These are phyloP conservation scores for Chaetothyriales sp. DNA, from an alignment of 2,329 filamentous ascomycete species.

Conservation along the genomic window DNA sequence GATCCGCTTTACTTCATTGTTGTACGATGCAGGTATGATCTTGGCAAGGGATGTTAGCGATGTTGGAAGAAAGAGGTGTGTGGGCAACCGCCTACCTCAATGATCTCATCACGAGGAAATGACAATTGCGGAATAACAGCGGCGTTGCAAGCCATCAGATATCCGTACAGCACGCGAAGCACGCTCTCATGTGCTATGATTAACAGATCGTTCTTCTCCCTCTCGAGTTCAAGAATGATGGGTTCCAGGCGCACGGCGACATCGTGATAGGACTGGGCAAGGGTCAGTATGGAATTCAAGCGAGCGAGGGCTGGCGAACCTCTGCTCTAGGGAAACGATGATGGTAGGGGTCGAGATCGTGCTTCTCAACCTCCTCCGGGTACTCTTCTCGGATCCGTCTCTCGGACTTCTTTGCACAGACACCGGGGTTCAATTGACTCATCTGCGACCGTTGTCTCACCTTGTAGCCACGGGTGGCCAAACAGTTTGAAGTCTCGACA, in stretches of 20 bases:
- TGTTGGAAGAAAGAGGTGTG: not conserved
- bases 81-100: constrained; percentile 49
- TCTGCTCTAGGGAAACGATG: constrained; percentile 91
- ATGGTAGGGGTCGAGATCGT: constrained; percentile 90
- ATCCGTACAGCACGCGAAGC: constrained; percentile 90
- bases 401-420: constrained; percentile 89
- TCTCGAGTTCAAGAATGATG: constrained; percentile 91
- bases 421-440: constrained; percentile 92
- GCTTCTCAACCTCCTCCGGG: constrained; percentile 82
- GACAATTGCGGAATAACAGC: constrained; percentile 84
- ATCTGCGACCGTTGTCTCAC: constrained; percentile 88
- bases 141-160: constrained; percentile 96
- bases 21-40: constrained; percentile 94
- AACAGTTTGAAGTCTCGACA: constrained; percentile 71
- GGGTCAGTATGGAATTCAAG: constrained; percentile 2
- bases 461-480: constrained; percentile 68
- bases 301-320: constrained; percentile 34
- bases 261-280: constrained; percentile 81
- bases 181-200: constrained; percentile 98
- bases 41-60: constrained; percentile 17
- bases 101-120: constrained; percentile 93
- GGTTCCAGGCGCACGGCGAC: constrained; percentile 94
- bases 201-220: constrained; percentile 91
- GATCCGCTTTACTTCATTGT: constrained; percentile 87
- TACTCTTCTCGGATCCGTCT: constrained; percentile 65